Percentiles rank a stretch among this genome's conserved stretches.
These are phyloP conservation scores for Thinopyrum elongatum DNA, from an alignment of 176 grass and related monocot genomes.

Conservation along the genomic window DNA sequence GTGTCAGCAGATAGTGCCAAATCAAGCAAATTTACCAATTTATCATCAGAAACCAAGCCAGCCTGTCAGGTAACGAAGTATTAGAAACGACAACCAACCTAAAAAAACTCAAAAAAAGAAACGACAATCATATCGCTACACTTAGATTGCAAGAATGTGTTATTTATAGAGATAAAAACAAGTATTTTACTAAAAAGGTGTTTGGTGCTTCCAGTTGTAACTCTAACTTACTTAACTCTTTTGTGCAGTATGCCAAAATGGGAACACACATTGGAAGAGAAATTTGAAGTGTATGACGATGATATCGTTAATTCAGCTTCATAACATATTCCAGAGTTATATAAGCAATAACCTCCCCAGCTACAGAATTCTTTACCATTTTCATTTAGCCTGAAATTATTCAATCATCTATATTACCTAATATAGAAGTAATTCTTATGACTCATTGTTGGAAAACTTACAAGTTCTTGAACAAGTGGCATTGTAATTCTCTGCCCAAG, in stretches of 20 bases:
- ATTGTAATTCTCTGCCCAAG: slow-evolving; percentile 88
- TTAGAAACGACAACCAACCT: neutral
- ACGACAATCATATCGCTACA: neutral
- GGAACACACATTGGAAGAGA: neutral
- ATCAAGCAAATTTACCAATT: slow-evolving; percentile 90
- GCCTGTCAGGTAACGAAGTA: slow-evolving; percentile 46
- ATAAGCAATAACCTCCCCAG: slow-evolving; percentile 4
- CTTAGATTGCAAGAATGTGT: slow-evolving; percentile 1
- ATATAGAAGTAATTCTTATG: slow-evolving; percentile 15
- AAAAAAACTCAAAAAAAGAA: no score
- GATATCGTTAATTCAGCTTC: neutral
- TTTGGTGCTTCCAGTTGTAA: neutral
- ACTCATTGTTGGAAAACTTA: slow-evolving; percentile 47
- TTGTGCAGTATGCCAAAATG: neutral
- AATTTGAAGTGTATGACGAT: neutral
- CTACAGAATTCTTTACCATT: neutral
- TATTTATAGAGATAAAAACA: neutral
- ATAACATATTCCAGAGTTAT: neutral
- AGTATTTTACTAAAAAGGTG: neutral
- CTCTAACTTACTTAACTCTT: neutral
- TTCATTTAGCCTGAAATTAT: slow-evolving; percentile 10
- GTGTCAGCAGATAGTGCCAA: slow-evolving; percentile 97
- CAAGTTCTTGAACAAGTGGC: slow-evolving; percentile 92
- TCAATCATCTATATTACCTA: neutral
- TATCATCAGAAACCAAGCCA: slow-evolving; percentile 93